A percentile compares a stretch with the other conserved stretches of the same genome.
Evolutionary conservation across 2,329 filamentous ascomycete species (phyloP).

Genomic region (Fusarium vanettenii): DNA sequence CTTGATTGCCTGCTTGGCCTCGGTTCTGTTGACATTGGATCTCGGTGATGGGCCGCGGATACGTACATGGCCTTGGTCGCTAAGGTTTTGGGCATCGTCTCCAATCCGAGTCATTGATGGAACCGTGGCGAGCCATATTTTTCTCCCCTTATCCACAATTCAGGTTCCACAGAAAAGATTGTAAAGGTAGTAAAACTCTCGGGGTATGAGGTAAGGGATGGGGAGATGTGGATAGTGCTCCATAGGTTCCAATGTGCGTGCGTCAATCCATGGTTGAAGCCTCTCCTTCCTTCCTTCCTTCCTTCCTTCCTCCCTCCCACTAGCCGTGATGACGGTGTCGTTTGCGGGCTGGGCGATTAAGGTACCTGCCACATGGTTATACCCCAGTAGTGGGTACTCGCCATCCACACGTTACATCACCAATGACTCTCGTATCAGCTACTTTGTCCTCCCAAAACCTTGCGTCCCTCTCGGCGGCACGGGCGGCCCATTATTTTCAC

Average conservation of each 20-base stretch:
- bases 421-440: neutral
- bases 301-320: neutral
- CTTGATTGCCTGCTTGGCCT: neutral
- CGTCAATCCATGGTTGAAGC: neutral
- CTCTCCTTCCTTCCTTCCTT: neutral
- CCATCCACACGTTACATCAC: neutral
- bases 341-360: slow-evolving; percentile 21
- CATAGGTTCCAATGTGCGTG: neutral
- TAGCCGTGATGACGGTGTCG: slow-evolving; percentile 32
- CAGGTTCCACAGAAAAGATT: slow-evolving; percentile 35
- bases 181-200: slow-evolving; percentile 26
- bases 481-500: slow-evolving; percentile 36
- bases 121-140: slow-evolving; percentile 38
- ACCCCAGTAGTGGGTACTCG: slow-evolving; percentile 22
- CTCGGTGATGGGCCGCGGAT: slow-evolving; percentile 34
- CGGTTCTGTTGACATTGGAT: slow-evolving; percentile 22
- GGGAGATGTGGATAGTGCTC: neutral
- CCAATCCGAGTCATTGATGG: slow-evolving; percentile 41
- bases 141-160: slow-evolving; percentile 38
- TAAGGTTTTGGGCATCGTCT: slow-evolving; percentile 7
- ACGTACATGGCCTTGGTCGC: slow-evolving; percentile 21
- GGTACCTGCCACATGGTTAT: slow-evolving; percentile 26
- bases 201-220: slow-evolving; percentile 40
- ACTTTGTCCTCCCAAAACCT: neutral
- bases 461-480: slow-evolving; percentile 31